phyloP scores from a whole-genome alignment of 31 red algal genomes.

The Bonnemaisonia californica region DNA sequence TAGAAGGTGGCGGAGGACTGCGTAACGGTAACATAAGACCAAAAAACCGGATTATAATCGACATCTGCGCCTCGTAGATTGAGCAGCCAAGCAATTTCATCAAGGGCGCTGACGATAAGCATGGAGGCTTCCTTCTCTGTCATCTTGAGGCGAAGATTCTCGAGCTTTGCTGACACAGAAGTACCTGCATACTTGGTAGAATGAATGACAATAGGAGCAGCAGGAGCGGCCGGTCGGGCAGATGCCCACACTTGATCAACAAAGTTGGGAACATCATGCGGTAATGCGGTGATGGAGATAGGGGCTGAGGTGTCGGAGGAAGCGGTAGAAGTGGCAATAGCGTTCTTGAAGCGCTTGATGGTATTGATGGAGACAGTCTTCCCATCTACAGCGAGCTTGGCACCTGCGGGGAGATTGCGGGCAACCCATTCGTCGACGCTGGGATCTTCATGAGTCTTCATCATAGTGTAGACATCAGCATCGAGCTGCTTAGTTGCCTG shows the following conservation, averaged over 20 bases:
- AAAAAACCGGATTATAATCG: slow-evolving; percentile 87
- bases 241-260: slow-evolving; percentile 91
- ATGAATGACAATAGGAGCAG: slow-evolving; percentile 68
- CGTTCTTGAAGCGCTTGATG: slow-evolving; percentile 46
- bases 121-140: slow-evolving; percentile 51
- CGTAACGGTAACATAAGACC: slow-evolving; percentile 80
- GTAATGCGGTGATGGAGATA: slow-evolving; percentile 1
- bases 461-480: slow-evolving; percentile 78
- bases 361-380: slow-evolving; percentile 59
- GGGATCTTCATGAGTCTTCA: slow-evolving; percentile 69
- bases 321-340: slow-evolving; percentile 7
- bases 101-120: slow-evolving; percentile 78
- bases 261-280: slow-evolving; percentile 44
- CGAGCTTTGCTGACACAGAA: slow-evolving; percentile 62
- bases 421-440: slow-evolving; percentile 69
- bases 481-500: slow-evolving; percentile 84
- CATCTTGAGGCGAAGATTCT: slow-evolving; percentile 62
- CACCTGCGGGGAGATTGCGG: slow-evolving; percentile 35
- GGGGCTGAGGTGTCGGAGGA: neutral
- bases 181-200: slow-evolving; percentile 70
- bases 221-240: slow-evolving; percentile 72
- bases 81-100: slow-evolving; percentile 97
- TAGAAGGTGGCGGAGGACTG: slow-evolving; percentile 44
- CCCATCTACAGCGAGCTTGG: slow-evolving; percentile 71
- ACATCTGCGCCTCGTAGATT: slow-evolving; percentile 92